Evolutionary conservation across 169 alveolate genomes (phyloP), one percentile per base, ranked within the genome.

Genomic region (Plasmodium knowlesi): DNA sequence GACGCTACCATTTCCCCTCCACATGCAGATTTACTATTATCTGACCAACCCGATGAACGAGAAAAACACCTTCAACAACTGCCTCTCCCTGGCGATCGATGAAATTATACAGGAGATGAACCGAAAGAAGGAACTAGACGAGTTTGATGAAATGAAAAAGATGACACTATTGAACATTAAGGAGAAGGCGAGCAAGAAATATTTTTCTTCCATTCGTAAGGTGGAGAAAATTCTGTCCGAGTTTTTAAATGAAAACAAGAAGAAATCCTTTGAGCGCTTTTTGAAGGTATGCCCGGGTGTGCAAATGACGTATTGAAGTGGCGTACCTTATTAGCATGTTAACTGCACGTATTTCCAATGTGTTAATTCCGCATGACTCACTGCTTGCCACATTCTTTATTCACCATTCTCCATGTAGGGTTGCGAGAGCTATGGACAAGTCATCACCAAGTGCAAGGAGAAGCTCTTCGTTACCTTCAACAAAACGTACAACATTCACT

Each of bases 61-160:
- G 71, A 88, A 79, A 50, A 88, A 57, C 43, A 67, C 88, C 16
- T 88, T 88, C n/a, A 88, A 88, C 53, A 41, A 5, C 72, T 88
- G 94, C 57, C 30, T 88, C n/a, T 88, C 94, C 16, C n/a, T 88
- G 84, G 94, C 94, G 70, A 14, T 88, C 25, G 94, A 88, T 10
- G 94, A 88, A 76, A 78, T 88, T 5, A 76, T 88, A 41, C 83
- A 88, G 50, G 94, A 88, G 46, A 1, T 88, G 37, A 79, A 61
- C 53, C 79, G 89, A 12, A 88, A 79, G 81, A 88, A 79, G 41
- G 89, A 88, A 1, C 41, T 76, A 5, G 82, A 54, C 37, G 94
- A 88, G 61, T 88, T 88, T 39, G 94, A 88, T 25, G 94, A 88
- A 57, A 54, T 78, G 72, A 76, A 88, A 46, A 88, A 88, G 32